phyloP scores from a whole-genome alignment of 352 stramenopile species.

The Aphanomyces stellatus region DNA sequence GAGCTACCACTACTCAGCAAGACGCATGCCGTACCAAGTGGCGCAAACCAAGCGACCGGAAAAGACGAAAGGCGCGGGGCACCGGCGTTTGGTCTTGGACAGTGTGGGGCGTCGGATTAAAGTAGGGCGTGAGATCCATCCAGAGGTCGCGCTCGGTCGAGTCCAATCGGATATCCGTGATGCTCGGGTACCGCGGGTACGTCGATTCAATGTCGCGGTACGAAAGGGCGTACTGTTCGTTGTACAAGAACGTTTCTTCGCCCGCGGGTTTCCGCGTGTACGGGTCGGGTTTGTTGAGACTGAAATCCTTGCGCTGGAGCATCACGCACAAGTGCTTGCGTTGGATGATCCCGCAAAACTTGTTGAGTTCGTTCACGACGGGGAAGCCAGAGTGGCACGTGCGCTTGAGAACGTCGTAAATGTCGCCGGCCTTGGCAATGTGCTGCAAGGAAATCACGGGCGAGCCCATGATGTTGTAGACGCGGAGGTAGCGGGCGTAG shows the following conservation, averaged over 20 bases:
- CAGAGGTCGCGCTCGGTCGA: conserved; percentile 81
- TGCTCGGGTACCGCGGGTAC: conserved; percentile 72
- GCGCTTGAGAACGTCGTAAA: conserved; percentile 64
- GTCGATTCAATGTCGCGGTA: conserved; percentile 80
- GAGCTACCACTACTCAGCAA: neutral
- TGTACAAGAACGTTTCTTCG: conserved; percentile 76
- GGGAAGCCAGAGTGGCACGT: conserved; percentile 69
- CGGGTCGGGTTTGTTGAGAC: conserved; percentile 62
- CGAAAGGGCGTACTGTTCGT: conserved; percentile 74
- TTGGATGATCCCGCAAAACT: conserved; percentile 69
- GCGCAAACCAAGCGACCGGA: conserved; percentile 94
- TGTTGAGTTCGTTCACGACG: conserved; percentile 48
- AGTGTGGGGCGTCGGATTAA: conserved; percentile 94
- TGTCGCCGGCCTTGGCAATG: conserved; percentile 67
- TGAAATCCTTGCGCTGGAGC: conserved; percentile 81
- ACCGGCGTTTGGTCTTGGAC: conserved; percentile 93
- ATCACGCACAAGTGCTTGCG: conserved; percentile 67
- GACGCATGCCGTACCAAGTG: conserved; percentile 65
- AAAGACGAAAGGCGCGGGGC: conserved; percentile 93
- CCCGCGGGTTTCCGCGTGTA: conserved; percentile 66
- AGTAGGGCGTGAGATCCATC: conserved; percentile 96
- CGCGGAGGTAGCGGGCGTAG: conserved; percentile 65
- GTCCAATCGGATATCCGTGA: conserved; percentile 85
- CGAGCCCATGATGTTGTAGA: conserved; percentile 68
- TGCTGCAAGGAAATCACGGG: conserved; percentile 51